A percentile compares a stretch with the other conserved stretches of the same genome.
Evolutionary conservation across 2,329 filamentous ascomycete genomes (phyloP).

Genomic region (Cryphonectria parasitica): DNA sequence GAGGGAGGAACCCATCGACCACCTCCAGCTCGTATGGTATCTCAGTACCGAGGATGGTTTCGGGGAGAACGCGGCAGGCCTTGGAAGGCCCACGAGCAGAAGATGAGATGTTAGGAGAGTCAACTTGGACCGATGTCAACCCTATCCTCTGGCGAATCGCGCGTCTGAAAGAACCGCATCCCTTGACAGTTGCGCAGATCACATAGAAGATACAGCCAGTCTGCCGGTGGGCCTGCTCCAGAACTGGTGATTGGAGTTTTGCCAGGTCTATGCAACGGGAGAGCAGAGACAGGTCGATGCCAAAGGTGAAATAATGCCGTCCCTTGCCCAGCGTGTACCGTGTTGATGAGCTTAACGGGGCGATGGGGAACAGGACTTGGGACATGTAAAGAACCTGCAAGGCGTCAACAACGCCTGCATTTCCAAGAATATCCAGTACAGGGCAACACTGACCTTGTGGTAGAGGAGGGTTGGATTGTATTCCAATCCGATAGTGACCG

Average conservation of each 20-base stretch:
- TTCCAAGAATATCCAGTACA: neutral
- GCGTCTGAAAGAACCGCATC: neutral
- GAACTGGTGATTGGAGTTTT: neutral
- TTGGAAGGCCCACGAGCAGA: neutral
- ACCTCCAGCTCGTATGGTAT: too few species aligned
- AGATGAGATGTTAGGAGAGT: neutral
- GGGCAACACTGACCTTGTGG: neutral
- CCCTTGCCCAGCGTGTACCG: constrained; percentile 2
- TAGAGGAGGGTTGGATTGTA: neutral
- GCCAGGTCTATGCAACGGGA: neutral
- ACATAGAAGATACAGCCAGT: neutral
- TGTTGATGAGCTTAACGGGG: neutral
- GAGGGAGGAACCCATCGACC: neutral
- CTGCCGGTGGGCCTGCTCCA: neutral
- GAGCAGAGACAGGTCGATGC: neutral
- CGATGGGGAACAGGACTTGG: neutral
- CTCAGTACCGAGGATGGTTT: neutral
- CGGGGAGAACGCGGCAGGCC: neutral
- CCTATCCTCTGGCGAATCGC: neutral
- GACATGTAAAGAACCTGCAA: neutral
- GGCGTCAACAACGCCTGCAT: neutral
- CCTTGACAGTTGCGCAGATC: neutral
- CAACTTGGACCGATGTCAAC: neutral
- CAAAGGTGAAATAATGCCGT: neutral
- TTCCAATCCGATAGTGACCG: neutral